These are phyloP conservation scores for Bruguiera sexangula DNA, from an alignment of 345 rosid genomes.

Conservation along the genomic window DNA sequence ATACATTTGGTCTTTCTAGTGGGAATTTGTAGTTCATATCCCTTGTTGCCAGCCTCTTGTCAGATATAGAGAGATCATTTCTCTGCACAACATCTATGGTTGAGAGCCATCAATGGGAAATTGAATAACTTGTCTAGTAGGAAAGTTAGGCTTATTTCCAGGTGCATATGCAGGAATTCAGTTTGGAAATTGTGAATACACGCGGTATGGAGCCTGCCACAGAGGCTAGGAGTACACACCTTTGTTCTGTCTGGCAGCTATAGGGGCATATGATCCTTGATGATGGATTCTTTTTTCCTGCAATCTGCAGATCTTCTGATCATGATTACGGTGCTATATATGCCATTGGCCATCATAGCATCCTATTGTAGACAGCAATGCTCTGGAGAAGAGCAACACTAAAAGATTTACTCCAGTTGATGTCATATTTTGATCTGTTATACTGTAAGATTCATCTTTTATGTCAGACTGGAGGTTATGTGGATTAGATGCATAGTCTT, in stretches of 20 bases:
- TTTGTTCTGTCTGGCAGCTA: neutral
- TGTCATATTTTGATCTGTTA: no score
- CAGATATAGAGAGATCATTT: neutral
- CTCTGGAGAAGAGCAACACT: neutral
- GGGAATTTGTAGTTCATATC: conserved; percentile 2
- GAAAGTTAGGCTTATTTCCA: neutral
- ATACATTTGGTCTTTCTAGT: neutral
- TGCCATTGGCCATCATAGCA: no score
- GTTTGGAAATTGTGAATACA: neutral
- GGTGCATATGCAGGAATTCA: neutral
- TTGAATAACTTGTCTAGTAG: neutral
- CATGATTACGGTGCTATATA: no score
- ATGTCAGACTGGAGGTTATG: no score
- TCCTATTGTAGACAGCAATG: neutral
- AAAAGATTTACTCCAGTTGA: neutral
- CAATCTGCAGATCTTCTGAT: no score
- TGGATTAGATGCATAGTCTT: no score
- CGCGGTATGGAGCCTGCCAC: neutral
- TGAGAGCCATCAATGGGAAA: neutral
- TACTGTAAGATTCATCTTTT: no score
- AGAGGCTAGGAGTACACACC: neutral
- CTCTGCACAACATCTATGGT: neutral
- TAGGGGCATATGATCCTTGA: no score
- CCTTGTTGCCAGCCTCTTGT: neutral
- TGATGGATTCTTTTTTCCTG: no score